Evolutionary conservation across 192 early-diverging fungal genomes (phyloP).

Genomic region (Entrophospora sp.): DNA sequence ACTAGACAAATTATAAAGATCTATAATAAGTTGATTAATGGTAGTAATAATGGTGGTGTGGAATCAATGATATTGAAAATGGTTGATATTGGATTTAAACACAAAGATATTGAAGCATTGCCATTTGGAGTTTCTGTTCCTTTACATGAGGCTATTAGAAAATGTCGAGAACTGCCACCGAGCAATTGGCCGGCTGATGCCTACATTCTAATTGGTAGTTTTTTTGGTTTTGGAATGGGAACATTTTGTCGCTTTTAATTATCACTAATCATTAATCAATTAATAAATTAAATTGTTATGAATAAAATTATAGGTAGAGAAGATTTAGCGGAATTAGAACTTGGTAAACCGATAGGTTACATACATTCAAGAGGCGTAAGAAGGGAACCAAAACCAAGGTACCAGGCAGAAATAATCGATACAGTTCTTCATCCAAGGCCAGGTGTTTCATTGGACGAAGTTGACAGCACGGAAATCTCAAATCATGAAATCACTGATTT

Average conservation of each 20-base stretch:
- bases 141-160: constrained; percentile 40
- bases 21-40: constrained; percentile 21
- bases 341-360: constrained; percentile 11
- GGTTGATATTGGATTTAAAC: constrained; percentile 22
- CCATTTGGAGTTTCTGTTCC: constrained; percentile 47
- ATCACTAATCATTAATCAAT: too few species aligned
- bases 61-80: constrained; percentile 35
- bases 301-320: constrained; percentile 24
- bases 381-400: constrained; percentile 7
- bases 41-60: too few species aligned
- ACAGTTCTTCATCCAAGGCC: background rate
- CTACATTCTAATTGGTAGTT: constrained; percentile 47
- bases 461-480: constrained; percentile 25
- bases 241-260: constrained; percentile 1
- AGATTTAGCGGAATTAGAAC: constrained; percentile 14
- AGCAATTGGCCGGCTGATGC: constrained; percentile 30
- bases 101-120: constrained; percentile 36
- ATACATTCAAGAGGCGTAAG: constrained; percentile 8
- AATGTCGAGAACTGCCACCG: constrained; percentile 39
- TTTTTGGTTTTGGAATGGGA: constrained; percentile 17
- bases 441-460: constrained; percentile 21
- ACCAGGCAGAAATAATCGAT: background rate
- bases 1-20: constrained; percentile 11
- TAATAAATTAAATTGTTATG: too few species aligned
- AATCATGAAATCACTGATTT: constrained; percentile 44